Base-by-base conservation (phyloP, 768 basidiomycete species). In the Pulveroboletus sp. region DNA sequence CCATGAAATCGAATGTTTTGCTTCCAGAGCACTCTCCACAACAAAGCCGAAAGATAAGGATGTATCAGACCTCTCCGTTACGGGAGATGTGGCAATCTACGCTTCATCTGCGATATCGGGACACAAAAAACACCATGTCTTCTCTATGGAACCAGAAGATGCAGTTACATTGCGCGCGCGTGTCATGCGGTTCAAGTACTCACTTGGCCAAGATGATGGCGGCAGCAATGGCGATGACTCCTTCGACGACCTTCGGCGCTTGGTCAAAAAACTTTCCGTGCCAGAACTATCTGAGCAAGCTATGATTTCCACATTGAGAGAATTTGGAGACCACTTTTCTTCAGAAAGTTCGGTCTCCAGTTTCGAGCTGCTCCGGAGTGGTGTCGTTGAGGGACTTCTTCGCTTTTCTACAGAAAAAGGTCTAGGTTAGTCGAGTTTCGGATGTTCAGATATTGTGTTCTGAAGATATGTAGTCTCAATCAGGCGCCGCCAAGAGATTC, bases 281-380 rank as follows among this genome's bases (percentile, higher is more conserved):
- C 62, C 71, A 15, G 71, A 77, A 44, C 73, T 80, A 0, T 72
- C 77, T 11, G 91, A 94, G 64, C 76, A 81, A 44, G 81, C 81
- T 21, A 67, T 89, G 24, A 68, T 71, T 8, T 79, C 78, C 36
- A 79, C 80, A 3, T 69, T 96, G 30, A 76, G 76, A 52, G 83
- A 86, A 56, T 73, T 99, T n/a, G 89, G 89, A 2, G 78, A 79
- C 31, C 75, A 93, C 37, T 94, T 99, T 63, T 71, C 84, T 2
- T 83, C 83, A 11, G 79, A 85, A 26, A 80, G 78, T 5, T 86
- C 92, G 8, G 82, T 98, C 5, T 97, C 93, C 2, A 96, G 93
- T 68, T 99, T 98, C 57, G 96, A 99, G 71, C 69, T 98, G 41
- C 71, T 97, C 49, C 89, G 97, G 64, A 95, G 92, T 61, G 96